These are phyloP conservation scores for Patellifolia procumbens DNA, from an alignment of 179 eudicot genomes.

Conservation along the genomic window DNA sequence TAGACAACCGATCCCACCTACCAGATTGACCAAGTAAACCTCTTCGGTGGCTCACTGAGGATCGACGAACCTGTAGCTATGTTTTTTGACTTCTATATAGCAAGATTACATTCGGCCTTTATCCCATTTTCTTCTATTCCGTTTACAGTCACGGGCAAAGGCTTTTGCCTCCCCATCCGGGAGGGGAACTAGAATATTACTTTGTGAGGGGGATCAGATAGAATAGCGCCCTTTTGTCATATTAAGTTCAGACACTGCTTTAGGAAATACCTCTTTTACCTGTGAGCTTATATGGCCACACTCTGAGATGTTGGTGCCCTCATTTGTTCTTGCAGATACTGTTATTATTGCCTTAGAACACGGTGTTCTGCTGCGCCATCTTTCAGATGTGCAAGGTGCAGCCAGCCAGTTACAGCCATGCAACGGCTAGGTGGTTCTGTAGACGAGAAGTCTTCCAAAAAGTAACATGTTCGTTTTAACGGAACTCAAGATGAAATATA, in stretches of 20 bases:
- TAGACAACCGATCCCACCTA: not conserved
- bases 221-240: not conserved
- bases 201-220: not conserved
- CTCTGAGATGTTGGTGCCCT: constrained; percentile 2
- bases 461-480: not conserved
- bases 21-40: no score
- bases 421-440: constrained; percentile 56
- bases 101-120: no score
- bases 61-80: not conserved
- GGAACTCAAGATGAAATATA: not conserved
- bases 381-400: constrained; percentile 76
- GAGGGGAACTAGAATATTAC: not conserved
- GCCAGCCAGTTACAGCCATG: constrained; percentile 82
- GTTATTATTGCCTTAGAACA: constrained; percentile 94
- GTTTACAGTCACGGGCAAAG: not conserved
- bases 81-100: not conserved
- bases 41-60: not conserved
- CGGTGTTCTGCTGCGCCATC: constrained; percentile 73
- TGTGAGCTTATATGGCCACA: not conserved
- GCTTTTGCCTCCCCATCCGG: not conserved
- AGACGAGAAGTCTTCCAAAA: constrained; percentile 17
- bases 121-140: no score
- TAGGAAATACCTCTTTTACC: not conserved
- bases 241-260: not conserved
- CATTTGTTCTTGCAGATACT: constrained; percentile 60